phyloP scores from a whole-genome alignment of 129 eudicot species.

The Pittosporum tobira region DNA sequence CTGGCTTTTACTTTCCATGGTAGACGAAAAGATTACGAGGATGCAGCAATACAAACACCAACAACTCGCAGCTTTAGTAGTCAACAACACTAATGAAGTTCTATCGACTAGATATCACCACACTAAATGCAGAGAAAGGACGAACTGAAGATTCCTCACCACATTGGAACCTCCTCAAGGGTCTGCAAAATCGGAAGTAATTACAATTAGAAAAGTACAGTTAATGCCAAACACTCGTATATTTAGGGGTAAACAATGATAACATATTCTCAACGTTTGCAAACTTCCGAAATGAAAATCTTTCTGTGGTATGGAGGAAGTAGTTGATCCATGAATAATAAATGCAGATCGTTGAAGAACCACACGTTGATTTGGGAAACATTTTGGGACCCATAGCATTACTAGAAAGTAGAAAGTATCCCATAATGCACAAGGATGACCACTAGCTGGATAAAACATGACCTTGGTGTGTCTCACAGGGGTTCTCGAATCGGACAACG shows the following conservation, averaged over 20 bases:
- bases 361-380: too few species aligned
- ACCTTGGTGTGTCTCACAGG: constrained; percentile 4
- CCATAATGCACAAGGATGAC: not conserved
- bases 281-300: too few species aligned
- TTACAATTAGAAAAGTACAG: not conserved
- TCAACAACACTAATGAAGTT: too few species aligned
- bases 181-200: not conserved
- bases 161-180: not conserved
- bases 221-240: too few species aligned
- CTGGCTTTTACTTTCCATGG: not conserved
- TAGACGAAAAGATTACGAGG: not conserved
- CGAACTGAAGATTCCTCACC: not conserved
- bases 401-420: too few species aligned
- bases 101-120: not conserved
- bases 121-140: not conserved
- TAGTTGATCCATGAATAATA: too few species aligned
- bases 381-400: too few species aligned
- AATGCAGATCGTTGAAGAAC: too few species aligned
- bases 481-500: constrained; percentile 58
- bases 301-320: too few species aligned
- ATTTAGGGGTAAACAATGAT: too few species aligned
- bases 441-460: constrained; percentile 1
- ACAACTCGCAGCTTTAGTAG: not conserved
- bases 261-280: too few species aligned
- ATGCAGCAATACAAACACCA: constrained; percentile 1